Evolutionary conservation across 2,329 filamentous ascomycete genomes (phyloP).

Genomic region (Penicillium crustosum): DNA sequence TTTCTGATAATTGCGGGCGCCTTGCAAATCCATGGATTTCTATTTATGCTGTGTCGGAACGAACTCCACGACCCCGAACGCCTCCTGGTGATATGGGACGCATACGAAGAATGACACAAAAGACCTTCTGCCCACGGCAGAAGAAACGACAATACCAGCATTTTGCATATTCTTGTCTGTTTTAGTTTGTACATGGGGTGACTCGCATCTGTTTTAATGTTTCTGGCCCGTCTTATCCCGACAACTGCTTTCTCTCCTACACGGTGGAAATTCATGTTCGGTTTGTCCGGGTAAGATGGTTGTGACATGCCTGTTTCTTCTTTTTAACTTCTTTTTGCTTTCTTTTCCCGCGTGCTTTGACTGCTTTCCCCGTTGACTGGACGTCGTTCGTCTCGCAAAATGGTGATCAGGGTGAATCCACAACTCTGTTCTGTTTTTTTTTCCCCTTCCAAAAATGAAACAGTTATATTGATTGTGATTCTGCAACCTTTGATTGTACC

Average conservation of each 20-base stretch:
- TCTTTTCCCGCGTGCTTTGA: conserved; percentile 17
- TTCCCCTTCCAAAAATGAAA: not conserved
- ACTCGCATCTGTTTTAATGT: conserved; percentile 34
- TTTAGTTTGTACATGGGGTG: conserved; percentile 37
- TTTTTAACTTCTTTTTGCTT: conserved; percentile 13
- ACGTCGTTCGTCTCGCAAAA: conserved; percentile 13
- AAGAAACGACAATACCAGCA: conserved; percentile 41
- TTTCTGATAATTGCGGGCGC: conserved; percentile 24
- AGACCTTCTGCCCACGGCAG: conserved; percentile 32
- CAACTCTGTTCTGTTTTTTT: not conserved
- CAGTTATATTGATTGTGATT: conserved; percentile 5
- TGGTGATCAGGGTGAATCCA: conserved; percentile 11
- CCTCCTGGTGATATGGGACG: conserved; percentile 30
- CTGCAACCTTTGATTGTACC: not conserved
- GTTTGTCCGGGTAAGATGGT: conserved; percentile 12
- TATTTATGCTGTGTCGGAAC: conserved; percentile 25
- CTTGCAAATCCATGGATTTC: conserved; percentile 29
- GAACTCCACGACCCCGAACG: conserved; percentile 29
- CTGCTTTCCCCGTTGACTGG: conserved; percentile 6
- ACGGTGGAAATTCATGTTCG: conserved; percentile 10
- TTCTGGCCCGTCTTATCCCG: conserved; percentile 17
- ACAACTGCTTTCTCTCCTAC: conserved; percentile 9
- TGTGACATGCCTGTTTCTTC: conserved; percentile 18
- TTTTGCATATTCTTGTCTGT: conserved; percentile 37
- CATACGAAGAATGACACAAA: conserved; percentile 40